Conservation (phyloP, 2,329 filamentous ascomycete genomes). For the Endothia cerciana region DNA sequence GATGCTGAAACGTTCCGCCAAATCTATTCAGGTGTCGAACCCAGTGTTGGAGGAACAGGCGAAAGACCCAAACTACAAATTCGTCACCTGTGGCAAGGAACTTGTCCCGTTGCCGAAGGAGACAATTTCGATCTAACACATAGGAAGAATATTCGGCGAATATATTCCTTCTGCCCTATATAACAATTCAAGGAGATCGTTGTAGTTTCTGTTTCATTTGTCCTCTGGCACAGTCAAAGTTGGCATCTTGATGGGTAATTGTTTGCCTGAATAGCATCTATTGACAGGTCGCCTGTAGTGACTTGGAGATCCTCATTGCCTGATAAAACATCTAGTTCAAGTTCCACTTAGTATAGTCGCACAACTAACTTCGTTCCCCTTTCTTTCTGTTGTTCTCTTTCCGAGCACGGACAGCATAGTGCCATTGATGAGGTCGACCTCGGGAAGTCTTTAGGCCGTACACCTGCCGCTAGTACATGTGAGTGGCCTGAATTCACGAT, state of each 20-base stretch:
- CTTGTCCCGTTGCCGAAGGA: conserved; percentile 10
- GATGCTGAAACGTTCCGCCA: conserved; percentile 17
- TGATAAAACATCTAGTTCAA: too few relatives aligned
- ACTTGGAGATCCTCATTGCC: too few relatives aligned
- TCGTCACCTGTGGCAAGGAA: conserved; percentile 18
- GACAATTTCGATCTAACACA: conserved; percentile 4
- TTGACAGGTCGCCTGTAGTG: too few relatives aligned
- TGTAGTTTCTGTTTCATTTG: too few relatives aligned
- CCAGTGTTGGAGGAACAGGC: conserved; percentile 13
- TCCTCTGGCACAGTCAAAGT: too few relatives aligned
- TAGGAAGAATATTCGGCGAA: too few relatives aligned
- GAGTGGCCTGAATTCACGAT: neutral
- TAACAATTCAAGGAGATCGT: too few relatives aligned
- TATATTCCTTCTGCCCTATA: too few relatives aligned
- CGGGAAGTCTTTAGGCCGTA: neutral
- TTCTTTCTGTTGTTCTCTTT: neutral
- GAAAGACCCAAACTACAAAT: conserved; percentile 11
- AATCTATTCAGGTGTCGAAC: conserved; percentile 14
- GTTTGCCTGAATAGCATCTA: too few relatives aligned
- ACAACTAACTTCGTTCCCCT: too few relatives aligned
- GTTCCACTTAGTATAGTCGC: too few relatives aligned
- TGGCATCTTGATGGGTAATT: too few relatives aligned
- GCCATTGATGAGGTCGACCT: neutral
- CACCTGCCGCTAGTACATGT: neutral
- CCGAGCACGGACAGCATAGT: neutral